Conservation (phyloP, 2,329 filamentous ascomycete species). For the Hymenoscyphus infarciens region DNA sequence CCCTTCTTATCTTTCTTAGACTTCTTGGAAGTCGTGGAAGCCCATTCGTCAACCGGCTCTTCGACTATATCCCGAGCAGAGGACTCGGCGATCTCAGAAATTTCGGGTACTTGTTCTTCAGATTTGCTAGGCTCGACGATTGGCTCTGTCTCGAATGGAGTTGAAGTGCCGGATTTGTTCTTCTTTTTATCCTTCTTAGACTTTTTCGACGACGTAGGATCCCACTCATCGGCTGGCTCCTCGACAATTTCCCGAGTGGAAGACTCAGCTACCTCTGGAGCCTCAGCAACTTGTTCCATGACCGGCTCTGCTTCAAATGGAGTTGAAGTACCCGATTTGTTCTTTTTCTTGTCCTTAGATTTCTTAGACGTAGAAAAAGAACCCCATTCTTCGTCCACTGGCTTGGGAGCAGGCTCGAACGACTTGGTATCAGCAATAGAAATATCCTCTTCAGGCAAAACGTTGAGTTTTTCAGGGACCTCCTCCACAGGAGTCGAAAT, state of each 20-base stretch:
- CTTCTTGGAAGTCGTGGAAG: slow-evolving; percentile 2
- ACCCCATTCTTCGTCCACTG: not conserved
- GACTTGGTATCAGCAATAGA: no score
- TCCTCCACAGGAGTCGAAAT: slow-evolving; percentile 19
- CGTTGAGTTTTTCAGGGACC: not conserved
- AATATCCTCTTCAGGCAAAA: no score
- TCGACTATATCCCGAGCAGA: not conserved
- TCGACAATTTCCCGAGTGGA: no score
- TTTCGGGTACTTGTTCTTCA: not conserved
- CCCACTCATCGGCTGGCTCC: slow-evolving; percentile 6
- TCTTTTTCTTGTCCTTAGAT: slow-evolving; percentile 25
- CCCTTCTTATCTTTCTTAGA: slow-evolving; percentile 9
- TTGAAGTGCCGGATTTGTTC: slow-evolving; percentile 10
- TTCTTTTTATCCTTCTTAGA: slow-evolving; percentile 36
- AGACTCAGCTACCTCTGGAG: no score
- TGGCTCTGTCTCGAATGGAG: slow-evolving; percentile 7
- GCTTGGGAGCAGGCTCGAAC: not conserved
- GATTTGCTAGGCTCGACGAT: not conserved
- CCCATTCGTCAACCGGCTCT: not conserved
- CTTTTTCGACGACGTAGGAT: slow-evolving; percentile 23
- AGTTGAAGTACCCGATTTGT: slow-evolving; percentile 18
- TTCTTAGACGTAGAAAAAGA: slow-evolving; percentile 13
- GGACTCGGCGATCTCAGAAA: not conserved
- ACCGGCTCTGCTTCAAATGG: slow-evolving; percentile 12
- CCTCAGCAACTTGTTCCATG: not conserved